Conservation (phyloP, 1,284 basidiomycete species). For the Psilocybe mexicana region DNA sequence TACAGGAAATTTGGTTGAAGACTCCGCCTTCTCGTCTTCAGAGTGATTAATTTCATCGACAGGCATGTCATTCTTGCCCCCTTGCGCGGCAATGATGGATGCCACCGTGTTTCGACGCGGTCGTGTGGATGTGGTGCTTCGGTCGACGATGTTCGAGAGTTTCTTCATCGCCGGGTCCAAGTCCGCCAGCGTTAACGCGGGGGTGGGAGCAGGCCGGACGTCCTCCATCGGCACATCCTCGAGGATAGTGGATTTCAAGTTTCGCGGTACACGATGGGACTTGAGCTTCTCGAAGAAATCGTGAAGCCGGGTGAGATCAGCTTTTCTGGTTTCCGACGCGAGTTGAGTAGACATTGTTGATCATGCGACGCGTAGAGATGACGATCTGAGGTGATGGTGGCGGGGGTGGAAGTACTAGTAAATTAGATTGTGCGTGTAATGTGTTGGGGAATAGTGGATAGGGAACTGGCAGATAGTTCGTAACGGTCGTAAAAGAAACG, state of each 20-base stretch:
- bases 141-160: slow-evolving; percentile 40
- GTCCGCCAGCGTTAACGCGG: slow-evolving; percentile 33
- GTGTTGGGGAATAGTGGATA: background rate
- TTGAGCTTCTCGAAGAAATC: slow-evolving; percentile 55
- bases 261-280: slow-evolving; percentile 34
- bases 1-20: slow-evolving; percentile 40
- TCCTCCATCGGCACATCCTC: slow-evolving; percentile 27
- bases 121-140: slow-evolving; percentile 25
- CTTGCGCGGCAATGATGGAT: slow-evolving; percentile 7
- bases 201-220: slow-evolving; percentile 31
- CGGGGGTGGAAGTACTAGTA: background rate
- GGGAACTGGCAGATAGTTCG: background rate
- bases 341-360: slow-evolving; percentile 7
- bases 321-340: slow-evolving; percentile 31
- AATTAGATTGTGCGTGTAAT: background rate
- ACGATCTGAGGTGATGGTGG: background rate
- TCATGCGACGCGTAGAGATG: background rate
- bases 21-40: slow-evolving; percentile 24
- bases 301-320: slow-evolving; percentile 54
- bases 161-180: slow-evolving; percentile 47
- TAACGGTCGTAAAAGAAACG: background rate
- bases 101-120: slow-evolving; percentile 34
- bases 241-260: slow-evolving; percentile 1
- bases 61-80: background rate
- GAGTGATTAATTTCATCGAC: background rate